Percentiles rank a stretch among this genome's conserved stretches.
phyloP scores from a whole-genome alignment of 2,329 filamentous ascomycete species.

The Aotearoamyces nothofagi region DNA sequence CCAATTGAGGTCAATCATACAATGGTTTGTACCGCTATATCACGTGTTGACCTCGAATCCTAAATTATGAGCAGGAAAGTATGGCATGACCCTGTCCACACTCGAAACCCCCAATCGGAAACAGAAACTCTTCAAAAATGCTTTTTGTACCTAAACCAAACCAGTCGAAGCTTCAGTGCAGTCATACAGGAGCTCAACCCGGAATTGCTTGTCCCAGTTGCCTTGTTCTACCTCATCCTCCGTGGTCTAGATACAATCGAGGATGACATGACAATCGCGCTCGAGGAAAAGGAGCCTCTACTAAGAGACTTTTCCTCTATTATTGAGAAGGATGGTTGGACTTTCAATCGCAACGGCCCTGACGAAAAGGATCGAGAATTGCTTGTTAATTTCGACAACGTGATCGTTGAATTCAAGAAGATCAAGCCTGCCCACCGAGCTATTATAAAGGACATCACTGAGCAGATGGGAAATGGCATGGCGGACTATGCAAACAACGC shows the following conservation, averaged over 20 bases:
- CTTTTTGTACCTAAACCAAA: slow-evolving; percentile 74
- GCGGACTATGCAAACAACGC: slow-evolving; percentile 84
- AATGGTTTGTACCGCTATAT: slow-evolving; percentile 48
- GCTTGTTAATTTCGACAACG: slow-evolving; percentile 79
- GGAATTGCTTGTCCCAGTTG: slow-evolving; percentile 78
- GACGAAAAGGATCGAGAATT: slow-evolving; percentile 91
- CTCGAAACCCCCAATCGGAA: slow-evolving; percentile 64
- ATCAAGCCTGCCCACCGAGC: slow-evolving; percentile 70
- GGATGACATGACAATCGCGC: slow-evolving; percentile 87
- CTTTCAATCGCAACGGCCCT: slow-evolving; percentile 68
- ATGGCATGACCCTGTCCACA: slow-evolving; percentile 91
- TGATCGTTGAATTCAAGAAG: slow-evolving; percentile 76
- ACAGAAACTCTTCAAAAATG: slow-evolving; percentile 60
- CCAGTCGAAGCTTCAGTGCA: slow-evolving; percentile 81
- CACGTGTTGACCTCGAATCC: background rate
- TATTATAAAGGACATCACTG: slow-evolving; percentile 85
- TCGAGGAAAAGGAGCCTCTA: slow-evolving; percentile 71
- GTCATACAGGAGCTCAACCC: slow-evolving; percentile 95
- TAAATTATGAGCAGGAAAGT: slow-evolving; percentile 52
- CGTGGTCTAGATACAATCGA: slow-evolving; percentile 96
- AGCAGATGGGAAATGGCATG: slow-evolving; percentile 97
- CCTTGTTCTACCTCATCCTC: slow-evolving; percentile 84
- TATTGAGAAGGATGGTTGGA: slow-evolving; percentile 80
- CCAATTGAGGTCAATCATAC: slow-evolving; percentile 68
- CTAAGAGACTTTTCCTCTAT: slow-evolving; percentile 69